Percentiles rank a stretch among this genome's conserved stretches.
Evolutionary conservation across 441 rosid genomes (phyloP).

Genomic region (Biscutella laevigata): DNA sequence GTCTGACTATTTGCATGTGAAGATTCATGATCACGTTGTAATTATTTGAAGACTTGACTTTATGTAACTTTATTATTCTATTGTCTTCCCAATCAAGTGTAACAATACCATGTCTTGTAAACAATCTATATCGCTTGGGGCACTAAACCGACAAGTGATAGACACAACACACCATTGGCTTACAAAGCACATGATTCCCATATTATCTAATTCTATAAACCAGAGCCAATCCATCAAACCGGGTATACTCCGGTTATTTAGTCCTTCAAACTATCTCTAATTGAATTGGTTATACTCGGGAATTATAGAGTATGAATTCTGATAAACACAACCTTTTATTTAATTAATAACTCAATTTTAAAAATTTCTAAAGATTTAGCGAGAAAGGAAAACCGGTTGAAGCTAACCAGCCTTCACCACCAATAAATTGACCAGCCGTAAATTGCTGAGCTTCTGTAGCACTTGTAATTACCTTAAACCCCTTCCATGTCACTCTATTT

Average conservation of each 20-base stretch:
- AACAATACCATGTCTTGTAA: neutral
- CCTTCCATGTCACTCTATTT: slow-evolving; percentile 41
- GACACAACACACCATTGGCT: neutral
- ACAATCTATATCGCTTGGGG: slow-evolving; percentile 6
- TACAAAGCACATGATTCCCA: neutral
- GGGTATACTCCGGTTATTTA: neutral
- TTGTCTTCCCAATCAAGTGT: slow-evolving; percentile 1
- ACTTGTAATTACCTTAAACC: slow-evolving; percentile 32
- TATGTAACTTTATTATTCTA: neutral
- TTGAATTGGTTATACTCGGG: neutral
- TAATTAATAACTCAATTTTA: slow-evolving; percentile 2
- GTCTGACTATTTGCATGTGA: slow-evolving; percentile 19
- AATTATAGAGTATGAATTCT: neutral
- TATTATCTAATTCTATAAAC: neutral
- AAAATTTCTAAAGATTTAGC: slow-evolving; percentile 31
- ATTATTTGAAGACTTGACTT: neutral
- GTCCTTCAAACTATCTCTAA: neutral
- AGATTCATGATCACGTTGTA: slow-evolving; percentile 15
- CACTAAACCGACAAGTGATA: slow-evolving; percentile 5
- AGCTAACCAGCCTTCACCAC: slow-evolving; percentile 40
- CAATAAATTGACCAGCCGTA: slow-evolving; percentile 44
- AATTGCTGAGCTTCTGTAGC: slow-evolving; percentile 29
- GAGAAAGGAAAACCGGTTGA: slow-evolving; percentile 57
- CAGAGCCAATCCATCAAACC: neutral
- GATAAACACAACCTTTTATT: no score